Conservation (phyloP, 2,329 filamentous ascomycete species). For the Nemania sp. region DNA sequence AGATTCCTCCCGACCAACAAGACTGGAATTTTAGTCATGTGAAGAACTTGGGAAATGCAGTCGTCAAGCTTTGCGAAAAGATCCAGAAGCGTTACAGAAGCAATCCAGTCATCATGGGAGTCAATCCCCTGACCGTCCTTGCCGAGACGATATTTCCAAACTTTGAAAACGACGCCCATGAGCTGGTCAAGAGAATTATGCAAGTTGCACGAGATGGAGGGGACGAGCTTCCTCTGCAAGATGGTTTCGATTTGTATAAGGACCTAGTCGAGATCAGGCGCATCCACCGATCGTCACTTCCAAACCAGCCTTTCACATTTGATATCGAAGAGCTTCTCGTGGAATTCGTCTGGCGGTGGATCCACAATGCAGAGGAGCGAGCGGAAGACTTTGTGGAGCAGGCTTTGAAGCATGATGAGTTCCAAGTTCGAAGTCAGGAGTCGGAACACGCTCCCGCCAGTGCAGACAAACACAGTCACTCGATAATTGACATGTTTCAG, state of each 20-base stretch:
- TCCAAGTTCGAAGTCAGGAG: conserved; percentile 72
- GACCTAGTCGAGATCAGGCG: conserved; percentile 83
- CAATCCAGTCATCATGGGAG: conserved; percentile 84
- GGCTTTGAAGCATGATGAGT: conserved; percentile 87
- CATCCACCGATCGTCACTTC: conserved; percentile 77
- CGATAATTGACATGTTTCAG: conserved; percentile 89
- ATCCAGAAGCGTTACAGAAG: conserved; percentile 92
- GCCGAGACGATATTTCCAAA: conserved; percentile 84
- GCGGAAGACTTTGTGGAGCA: conserved; percentile 85
- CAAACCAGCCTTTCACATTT: conserved; percentile 77
- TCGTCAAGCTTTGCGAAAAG: conserved; percentile 82
- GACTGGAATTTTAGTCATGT: conserved; percentile 92
- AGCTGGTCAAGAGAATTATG: conserved; percentile 82
- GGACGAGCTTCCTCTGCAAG: conserved; percentile 81
- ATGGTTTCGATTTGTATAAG: conserved; percentile 92
- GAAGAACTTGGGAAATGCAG: conserved; percentile 82
- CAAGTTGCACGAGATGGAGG: conserved; percentile 70
- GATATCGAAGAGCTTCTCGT: conserved; percentile 84
- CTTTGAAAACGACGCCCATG: conserved; percentile 86
- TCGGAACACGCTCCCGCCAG: conserved; percentile 69
- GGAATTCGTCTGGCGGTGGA: conserved; percentile 96
- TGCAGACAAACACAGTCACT: conserved; percentile 88
- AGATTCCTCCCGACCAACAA: conserved; percentile 78
- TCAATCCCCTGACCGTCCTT: conserved; percentile 68
- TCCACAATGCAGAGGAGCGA: conserved; percentile 76